Evolutionary conservation across 805 yeast species (phyloP).

Genomic region (Wickerhamiella kazuoi): DNA sequence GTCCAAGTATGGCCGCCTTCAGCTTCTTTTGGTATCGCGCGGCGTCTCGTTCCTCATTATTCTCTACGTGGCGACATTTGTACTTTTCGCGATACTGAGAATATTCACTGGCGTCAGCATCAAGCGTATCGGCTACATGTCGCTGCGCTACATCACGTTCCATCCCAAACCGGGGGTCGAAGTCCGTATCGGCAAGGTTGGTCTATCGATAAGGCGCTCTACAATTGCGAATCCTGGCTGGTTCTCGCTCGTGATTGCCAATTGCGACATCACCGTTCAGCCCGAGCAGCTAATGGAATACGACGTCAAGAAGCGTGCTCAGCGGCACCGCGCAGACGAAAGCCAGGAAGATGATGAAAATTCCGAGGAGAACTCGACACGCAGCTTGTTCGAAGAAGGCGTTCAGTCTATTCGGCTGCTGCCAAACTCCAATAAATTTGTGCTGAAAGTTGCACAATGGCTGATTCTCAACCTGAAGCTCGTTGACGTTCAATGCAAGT

Average conservation of each 20-base stretch:
- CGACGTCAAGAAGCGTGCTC: neutral
- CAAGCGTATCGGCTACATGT: constrained; percentile 26
- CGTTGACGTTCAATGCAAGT: constrained; percentile 15
- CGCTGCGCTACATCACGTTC: constrained; percentile 22
- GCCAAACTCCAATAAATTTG: constrained; percentile 5
- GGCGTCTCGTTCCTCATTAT: constrained; percentile 10
- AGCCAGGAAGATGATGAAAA: neutral
- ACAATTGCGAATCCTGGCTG: constrained; percentile 26
- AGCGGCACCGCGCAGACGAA: constrained; percentile 1
- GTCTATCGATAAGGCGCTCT: constrained; percentile 24
- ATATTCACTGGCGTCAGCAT: constrained; percentile 26
- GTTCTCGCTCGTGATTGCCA: constrained; percentile 19
- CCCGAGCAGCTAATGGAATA: constrained; percentile 6
- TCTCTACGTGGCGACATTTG: constrained; percentile 20
- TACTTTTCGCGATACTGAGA: constrained; percentile 23
- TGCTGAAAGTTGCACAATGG: constrained; percentile 10
- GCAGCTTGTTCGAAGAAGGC: neutral
- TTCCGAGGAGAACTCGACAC: neutral
- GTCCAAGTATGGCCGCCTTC: constrained; percentile 12
- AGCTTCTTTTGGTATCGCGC: constrained; percentile 13
- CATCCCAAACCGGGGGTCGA: constrained; percentile 21
- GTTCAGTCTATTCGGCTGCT: constrained; percentile 9
- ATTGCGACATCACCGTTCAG: constrained; percentile 20
- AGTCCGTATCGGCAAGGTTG: constrained; percentile 21
- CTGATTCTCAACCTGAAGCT: constrained; percentile 12